phyloP scores from a whole-genome alignment of 2,329 filamentous ascomycete genomes.

The Thielaviopsis cerberus region DNA sequence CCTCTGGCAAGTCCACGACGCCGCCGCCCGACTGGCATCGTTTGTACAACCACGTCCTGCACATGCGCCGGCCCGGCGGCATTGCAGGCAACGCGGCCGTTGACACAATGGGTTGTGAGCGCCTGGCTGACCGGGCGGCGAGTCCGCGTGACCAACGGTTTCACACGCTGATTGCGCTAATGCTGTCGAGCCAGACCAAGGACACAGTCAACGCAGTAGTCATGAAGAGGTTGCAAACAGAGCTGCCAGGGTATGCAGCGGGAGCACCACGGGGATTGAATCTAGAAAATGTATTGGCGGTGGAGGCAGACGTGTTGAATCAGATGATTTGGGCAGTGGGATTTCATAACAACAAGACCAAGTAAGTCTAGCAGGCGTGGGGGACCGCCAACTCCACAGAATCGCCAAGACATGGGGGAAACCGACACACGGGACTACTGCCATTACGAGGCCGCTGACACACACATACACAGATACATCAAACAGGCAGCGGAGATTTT shows the following conservation, averaged over 20 bases:
- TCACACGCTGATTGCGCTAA: conserved; percentile 71
- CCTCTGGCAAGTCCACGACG: conserved; percentile 18
- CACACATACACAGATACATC: conserved; percentile 30
- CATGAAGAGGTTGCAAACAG: conserved; percentile 60
- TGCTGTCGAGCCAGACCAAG: conserved; percentile 86
- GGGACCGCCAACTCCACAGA: no score
- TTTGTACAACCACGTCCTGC: conserved; percentile 57
- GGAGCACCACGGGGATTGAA: conserved; percentile 39
- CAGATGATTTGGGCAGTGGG: conserved; percentile 66
- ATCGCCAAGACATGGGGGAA: no score
- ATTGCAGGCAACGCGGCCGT: conserved; percentile 59
- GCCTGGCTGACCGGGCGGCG: conserved; percentile 38
- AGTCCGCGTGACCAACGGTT: conserved; percentile 46
- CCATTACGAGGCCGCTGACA: not conserved
- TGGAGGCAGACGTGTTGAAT: conserved; percentile 47
- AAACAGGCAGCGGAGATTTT: conserved; percentile 58
- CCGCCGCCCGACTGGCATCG: conserved; percentile 69
- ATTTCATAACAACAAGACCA: conserved; percentile 90
- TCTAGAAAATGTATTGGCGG: conserved; percentile 57
- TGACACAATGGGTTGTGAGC: conserved; percentile 93
- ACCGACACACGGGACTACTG: not conserved
- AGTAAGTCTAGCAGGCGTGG: no score
- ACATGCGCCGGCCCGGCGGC: conserved; percentile 47
- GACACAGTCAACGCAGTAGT: conserved; percentile 75
- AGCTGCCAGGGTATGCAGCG: conserved; percentile 37